Base-by-base conservation (phyloP, 2,329 filamentous ascomycete species). In the Mycosphaerella sp. region DNA sequence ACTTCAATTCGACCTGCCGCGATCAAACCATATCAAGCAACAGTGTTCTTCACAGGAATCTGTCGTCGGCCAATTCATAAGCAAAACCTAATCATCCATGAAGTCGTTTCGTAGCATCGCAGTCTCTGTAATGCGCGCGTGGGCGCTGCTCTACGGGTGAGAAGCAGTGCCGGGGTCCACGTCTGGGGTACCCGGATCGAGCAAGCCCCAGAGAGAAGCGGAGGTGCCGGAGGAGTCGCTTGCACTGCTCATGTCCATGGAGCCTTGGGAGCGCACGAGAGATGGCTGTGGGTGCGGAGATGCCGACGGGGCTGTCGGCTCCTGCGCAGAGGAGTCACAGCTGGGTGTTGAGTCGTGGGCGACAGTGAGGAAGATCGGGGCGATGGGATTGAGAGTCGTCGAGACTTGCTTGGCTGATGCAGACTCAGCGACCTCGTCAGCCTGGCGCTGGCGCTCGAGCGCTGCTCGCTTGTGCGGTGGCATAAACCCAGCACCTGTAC, bases 391-490 rank as follows among this genome's bases (percentile, higher is more conserved):
- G 1, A 36, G 4, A 12, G 45, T 37, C 16, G 39, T 17, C 6
- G 37, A 28, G 30, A 21, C 41, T 7, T 34, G 28, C 12, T n/a
- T 2, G 25, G 39, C n/a, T 17, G 25, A 16, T 21, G 39, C 37
- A 41, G 35, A 16, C 9, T 25, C 44, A 41, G 37, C 37, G 14
- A 37, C 39, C 41, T 41, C 25, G 17, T 43, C 34, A 10, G 49
- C 49, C 9, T 41, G 21, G n/a, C 41, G 41, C 41, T 50, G 30
- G 18, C 34, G 41, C 18, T 44, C 41, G 4, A 39, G n/a, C 12
- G 25, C 39, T n/a, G 40, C 40, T 25, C 50, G 50, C 34, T 43
- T 17, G 36, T 53, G 50, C 21, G 50, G 50, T n/a, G 50, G 50
- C 5, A 53, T 16, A 32, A 27, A 43, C 13, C 32, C 45, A n/a